Evolutionary conservation across 768 basidiomycete species (phyloP), one percentile per base, ranked within the genome.

Genomic region (Boletus tylopilopsis): DNA sequence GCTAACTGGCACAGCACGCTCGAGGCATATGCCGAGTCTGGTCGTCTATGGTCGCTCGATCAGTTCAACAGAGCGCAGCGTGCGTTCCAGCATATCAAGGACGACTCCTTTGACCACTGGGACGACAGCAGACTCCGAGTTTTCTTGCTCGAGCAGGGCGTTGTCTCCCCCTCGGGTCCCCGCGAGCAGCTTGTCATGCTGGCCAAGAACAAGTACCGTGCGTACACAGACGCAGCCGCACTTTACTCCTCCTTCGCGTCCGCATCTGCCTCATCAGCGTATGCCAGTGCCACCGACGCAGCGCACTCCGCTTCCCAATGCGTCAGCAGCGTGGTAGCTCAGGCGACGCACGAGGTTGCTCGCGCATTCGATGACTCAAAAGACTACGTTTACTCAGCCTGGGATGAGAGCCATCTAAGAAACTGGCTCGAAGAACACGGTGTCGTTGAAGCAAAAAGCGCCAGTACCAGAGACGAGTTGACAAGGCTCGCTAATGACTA

Each of bases 381-480:
- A 64, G 94, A 97, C 65, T 94, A 93, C 58, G 70, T 94, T 16
- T 95, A 88, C 67, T 91, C 88, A 0, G 80, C 87, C 0, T 96
- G 95, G 95, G 84, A 87, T 48, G 90, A 94, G 56, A 85, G 76
- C 59, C 76, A 76, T 55, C 68, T 97, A 40, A 75, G 85, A 42
- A 68, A 61, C 0, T 96, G 85, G 70, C 79, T 94, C 38, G 82
- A 87, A 61, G 75, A 85, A 33, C 82, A 89, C 60, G 86, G 87
- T 22, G 72, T 90, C 33, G 59, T 90, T 52, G 78, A 87, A 59
- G 77, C 85, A 4, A 83, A 79, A 52, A 67, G 71, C 16, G 72
- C 52, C 51, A 69, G 19, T 49, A 83, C 77, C 45, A 80, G 81
- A 36, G 76, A 81, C 8, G 84, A 95, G 57, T 67, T 96, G 29